Evolutionary conservation across 306 rosid genomes (phyloP).

Genomic region (Lagenaria siceraria): DNA sequence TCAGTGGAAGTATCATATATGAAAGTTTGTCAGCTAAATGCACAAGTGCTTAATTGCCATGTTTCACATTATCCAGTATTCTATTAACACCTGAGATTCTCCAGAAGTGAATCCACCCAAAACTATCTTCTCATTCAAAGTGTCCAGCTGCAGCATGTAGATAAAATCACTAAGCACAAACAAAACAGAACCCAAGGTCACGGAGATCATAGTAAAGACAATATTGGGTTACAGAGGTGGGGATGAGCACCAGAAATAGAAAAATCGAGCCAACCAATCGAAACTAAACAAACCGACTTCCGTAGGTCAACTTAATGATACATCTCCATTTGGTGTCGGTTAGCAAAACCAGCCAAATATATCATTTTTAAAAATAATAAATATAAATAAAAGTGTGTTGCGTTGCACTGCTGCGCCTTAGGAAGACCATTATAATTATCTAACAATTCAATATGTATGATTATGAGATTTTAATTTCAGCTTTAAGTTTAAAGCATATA

Average conservation of each 20-base stretch:
- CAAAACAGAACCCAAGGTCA: conserved; percentile 7
- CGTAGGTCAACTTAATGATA: neutral
- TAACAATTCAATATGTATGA: neutral
- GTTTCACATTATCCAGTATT: neutral
- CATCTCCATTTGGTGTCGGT: neutral
- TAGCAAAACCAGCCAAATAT: neutral
- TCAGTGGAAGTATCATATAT: conserved; percentile 2
- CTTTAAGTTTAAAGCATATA: neutral
- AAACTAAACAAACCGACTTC: neutral
- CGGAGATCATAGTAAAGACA: neutral
- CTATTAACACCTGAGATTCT: conserved; percentile 30
- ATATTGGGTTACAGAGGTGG: neutral
- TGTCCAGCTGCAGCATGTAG: conserved; percentile 48
- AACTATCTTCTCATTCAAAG: conserved; percentile 54
- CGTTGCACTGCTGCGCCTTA: neutral
- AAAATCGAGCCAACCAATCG: neutral
- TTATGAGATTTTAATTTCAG: neutral
- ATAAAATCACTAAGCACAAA: neutral
- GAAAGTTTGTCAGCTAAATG: conserved; percentile 9
- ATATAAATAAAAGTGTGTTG: no score
- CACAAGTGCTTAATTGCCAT: conserved; percentile 5
- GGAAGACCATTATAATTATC: neutral
- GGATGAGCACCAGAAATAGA: neutral
- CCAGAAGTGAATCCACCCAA: conserved; percentile 10
- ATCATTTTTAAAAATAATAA: no score